Evolutionary conservation across 345 rosid genomes (phyloP).

Genomic region (Eutrema heterophyllum): DNA sequence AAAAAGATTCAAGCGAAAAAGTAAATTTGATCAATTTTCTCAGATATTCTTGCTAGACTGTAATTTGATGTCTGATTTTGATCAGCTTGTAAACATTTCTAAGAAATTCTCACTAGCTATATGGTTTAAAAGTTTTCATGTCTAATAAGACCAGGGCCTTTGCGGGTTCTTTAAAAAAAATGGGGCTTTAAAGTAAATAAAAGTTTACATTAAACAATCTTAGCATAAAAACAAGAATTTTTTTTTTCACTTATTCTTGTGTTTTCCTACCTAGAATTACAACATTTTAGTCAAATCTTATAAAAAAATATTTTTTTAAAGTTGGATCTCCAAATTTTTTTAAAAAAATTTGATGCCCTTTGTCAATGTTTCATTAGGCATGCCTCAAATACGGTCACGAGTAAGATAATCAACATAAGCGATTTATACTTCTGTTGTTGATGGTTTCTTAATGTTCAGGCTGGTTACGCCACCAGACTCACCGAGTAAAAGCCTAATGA

Average conservation of each 20-base stretch:
- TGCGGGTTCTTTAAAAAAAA: too few relatives aligned
- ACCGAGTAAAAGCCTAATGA: conserved; percentile 6
- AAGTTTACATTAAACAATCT: neutral
- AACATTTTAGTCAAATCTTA: too few relatives aligned
- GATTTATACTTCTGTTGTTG: neutral
- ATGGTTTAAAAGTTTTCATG: neutral
- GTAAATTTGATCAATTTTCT: neutral
- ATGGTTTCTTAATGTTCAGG: conserved; percentile 2
- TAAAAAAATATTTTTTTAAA: too few relatives aligned
- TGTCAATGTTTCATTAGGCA: neutral
- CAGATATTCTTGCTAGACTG: neutral
- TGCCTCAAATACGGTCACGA: neutral
- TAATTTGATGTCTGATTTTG: neutral
- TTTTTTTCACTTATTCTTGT: too few relatives aligned
- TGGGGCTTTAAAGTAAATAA: too few relatives aligned
- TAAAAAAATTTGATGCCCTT: too few relatives aligned
- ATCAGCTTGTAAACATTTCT: neutral
- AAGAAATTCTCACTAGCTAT: neutral
- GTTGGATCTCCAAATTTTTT: too few relatives aligned
- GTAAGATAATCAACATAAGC: neutral
- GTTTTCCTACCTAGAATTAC: too few relatives aligned
- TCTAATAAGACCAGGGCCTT: neutral
- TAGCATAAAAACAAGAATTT: too few relatives aligned
- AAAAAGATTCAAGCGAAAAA: neutral
- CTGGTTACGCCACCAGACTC: conserved; percentile 30